phyloP scores from a whole-genome alignment of 148 eudicot genomes.

The Nyssa sinensis region DNA sequence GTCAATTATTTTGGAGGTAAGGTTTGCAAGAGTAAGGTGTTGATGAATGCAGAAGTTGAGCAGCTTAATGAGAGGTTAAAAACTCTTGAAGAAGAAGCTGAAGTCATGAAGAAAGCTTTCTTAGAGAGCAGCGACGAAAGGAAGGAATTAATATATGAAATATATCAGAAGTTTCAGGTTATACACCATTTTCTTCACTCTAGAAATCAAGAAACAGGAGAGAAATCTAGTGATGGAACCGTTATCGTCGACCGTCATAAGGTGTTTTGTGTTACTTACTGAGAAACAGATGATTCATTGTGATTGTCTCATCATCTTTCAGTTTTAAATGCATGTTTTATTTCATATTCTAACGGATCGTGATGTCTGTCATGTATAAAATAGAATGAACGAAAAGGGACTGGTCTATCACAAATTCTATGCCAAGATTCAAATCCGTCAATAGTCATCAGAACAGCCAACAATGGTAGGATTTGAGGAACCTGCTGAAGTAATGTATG shows the following conservation, averaged over 20 bases:
- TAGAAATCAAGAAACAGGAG: background rate
- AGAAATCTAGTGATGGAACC: background rate
- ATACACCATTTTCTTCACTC: background rate
- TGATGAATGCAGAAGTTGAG: constrained; percentile 11
- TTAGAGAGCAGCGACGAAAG: constrained; percentile 17
- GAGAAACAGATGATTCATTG: too few species aligned
- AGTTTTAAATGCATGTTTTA: background rate
- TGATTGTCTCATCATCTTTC: background rate
- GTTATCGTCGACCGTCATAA: background rate
- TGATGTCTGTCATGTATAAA: background rate
- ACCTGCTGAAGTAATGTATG: background rate
- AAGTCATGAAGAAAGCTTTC: constrained; percentile 16
- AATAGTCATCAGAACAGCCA: constrained; percentile 19
- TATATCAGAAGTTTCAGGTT: constrained; percentile 10
- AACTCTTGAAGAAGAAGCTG: constrained; percentile 30
- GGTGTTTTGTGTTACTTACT: too few species aligned
- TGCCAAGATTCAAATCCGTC: constrained; percentile 20
- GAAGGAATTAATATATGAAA: constrained; percentile 20
- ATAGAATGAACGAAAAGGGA: constrained; percentile 10
- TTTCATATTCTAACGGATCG: background rate
- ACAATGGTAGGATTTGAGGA: background rate
- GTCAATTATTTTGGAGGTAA: background rate
- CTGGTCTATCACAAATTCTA: constrained; percentile 23
- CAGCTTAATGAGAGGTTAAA: constrained; percentile 17
- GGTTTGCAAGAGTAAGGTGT: background rate